A percentile compares a stretch with the other conserved stretches of the same genome.
phyloP scores from a whole-genome alignment of 1,284 basidiomycete species.

The Sporisorium graminicola region DNA sequence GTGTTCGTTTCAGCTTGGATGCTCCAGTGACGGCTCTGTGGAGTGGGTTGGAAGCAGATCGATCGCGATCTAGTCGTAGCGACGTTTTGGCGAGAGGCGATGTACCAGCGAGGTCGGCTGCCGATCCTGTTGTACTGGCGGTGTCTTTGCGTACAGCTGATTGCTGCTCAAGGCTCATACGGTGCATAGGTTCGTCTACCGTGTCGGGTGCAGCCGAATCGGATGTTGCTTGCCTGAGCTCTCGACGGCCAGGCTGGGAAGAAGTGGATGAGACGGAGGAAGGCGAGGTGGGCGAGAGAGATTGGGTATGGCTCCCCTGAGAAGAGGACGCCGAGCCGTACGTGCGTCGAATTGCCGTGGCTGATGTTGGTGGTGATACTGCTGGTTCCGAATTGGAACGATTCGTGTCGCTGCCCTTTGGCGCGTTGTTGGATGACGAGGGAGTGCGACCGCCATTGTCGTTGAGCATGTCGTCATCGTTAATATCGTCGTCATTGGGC shows the following conservation, averaged over 20 bases:
- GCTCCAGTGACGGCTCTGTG: slow-evolving; percentile 37
- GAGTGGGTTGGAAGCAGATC: slow-evolving; percentile 37
- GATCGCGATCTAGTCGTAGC: slow-evolving; percentile 33
- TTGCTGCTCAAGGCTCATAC: slow-evolving; percentile 22
- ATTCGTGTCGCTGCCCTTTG: background rate
- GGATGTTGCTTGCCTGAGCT: slow-evolving; percentile 28
- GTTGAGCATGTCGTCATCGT: slow-evolving; percentile 36
- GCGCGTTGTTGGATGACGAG: slow-evolving; percentile 8
- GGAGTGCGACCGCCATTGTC: slow-evolving; percentile 1
- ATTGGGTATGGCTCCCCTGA: slow-evolving; percentile 24
- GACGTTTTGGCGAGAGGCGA: slow-evolving; percentile 24
- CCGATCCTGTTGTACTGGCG: background rate
- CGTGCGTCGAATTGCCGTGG: slow-evolving; percentile 14
- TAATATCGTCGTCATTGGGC: slow-evolving; percentile 54
- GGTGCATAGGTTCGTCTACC: slow-evolving; percentile 14
- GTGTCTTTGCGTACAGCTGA: slow-evolving; percentile 16
- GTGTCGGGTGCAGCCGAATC: slow-evolving; percentile 37
- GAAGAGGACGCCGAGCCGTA: slow-evolving; percentile 33
- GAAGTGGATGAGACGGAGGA: slow-evolving; percentile 33
- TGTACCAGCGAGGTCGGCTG: slow-evolving; percentile 13
- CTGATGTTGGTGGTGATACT: slow-evolving; percentile 13
- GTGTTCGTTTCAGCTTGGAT: slow-evolving; percentile 24
- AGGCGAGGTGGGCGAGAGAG: slow-evolving; percentile 37
- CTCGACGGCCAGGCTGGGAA: slow-evolving; percentile 21
- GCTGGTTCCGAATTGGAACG: slow-evolving; percentile 15